These are phyloP conservation scores for Simmondsia chinensis DNA, from an alignment of 148 eudicot genomes.

Conservation along the genomic window DNA sequence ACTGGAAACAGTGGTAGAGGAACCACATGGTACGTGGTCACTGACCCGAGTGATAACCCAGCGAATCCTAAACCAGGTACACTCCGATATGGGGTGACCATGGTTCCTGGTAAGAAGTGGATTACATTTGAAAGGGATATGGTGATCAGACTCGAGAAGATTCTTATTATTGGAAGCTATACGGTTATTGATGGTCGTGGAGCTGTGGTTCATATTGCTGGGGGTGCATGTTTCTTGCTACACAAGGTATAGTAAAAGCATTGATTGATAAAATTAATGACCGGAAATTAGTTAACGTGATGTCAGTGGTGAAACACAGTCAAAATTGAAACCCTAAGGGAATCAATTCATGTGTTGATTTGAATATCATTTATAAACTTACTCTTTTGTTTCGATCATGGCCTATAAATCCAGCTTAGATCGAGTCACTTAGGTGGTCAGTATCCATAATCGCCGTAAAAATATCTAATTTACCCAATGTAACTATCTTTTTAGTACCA, in stretches of 20 bases:
- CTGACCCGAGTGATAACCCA: conserved; percentile 47
- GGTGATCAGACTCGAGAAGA: conserved; percentile 43
- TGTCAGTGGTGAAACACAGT: too few species aligned
- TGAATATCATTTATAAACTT: too few species aligned
- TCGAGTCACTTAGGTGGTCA: too few species aligned
- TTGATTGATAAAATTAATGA: too few species aligned
- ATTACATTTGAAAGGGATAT: conserved; percentile 55
- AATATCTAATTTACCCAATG: too few species aligned
- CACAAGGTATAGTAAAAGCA: conserved; percentile 24
- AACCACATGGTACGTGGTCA: conserved; percentile 40
- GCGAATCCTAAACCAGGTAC: conserved; percentile 52
- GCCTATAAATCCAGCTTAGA: too few species aligned
- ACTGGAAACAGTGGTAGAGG: conserved; percentile 35
- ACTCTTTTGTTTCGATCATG: too few species aligned
- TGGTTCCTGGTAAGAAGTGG: conserved; percentile 51
- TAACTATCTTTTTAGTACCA: too few species aligned
- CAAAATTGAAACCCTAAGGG: too few species aligned
- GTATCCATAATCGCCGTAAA: too few species aligned
- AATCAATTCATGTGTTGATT: too few species aligned
- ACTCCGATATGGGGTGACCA: conserved; percentile 53
- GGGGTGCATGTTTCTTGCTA: conserved; percentile 50
- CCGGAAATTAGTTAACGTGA: too few species aligned
- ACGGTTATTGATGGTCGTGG: conserved; percentile 69
- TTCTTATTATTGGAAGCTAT: conserved; percentile 50
- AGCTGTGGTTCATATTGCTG: conserved; percentile 34